Conservation (phyloP, 1,284 basidiomycete species). For the Heterobasidion occidentale region DNA sequence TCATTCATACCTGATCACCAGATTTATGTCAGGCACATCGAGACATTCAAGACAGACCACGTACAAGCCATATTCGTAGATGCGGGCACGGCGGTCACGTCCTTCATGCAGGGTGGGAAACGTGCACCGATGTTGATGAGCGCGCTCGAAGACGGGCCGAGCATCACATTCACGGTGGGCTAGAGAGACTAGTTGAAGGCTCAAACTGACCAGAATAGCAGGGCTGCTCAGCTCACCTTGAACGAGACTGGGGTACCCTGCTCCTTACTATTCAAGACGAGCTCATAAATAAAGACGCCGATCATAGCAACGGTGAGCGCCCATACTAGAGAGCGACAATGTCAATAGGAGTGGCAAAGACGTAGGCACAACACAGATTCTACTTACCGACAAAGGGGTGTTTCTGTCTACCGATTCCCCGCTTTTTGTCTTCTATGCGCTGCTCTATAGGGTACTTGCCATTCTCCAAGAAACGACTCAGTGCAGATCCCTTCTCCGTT, state of each 20-base stretch:
- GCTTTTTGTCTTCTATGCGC: slow-evolving; percentile 77
- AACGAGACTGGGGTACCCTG: slow-evolving; percentile 79
- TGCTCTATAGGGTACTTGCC: slow-evolving; percentile 70
- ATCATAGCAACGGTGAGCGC: slow-evolving; percentile 59
- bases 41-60: slow-evolving; percentile 14
- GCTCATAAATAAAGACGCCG: slow-evolving; percentile 70
- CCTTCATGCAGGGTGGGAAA: slow-evolving; percentile 86
- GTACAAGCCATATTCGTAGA: slow-evolving; percentile 59
- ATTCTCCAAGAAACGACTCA: slow-evolving; percentile 4
- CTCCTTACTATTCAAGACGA: slow-evolving; percentile 62
- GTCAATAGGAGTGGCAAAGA: neutral
- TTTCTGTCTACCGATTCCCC: slow-evolving; percentile 76
- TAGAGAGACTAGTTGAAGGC: slow-evolving; percentile 7
- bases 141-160: slow-evolving; percentile 81
- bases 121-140: slow-evolving; percentile 89
- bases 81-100: slow-evolving; percentile 52
- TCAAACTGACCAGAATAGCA: slow-evolving; percentile 4
- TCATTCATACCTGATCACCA: slow-evolving; percentile 56
- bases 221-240: slow-evolving; percentile 38
- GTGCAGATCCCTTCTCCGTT: slow-evolving; percentile 29
- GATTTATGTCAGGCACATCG: neutral
- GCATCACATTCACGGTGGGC: slow-evolving; percentile 77
- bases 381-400: slow-evolving; percentile 68
- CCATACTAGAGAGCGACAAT: slow-evolving; percentile 39
- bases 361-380: slow-evolving; percentile 10